Base-by-base conservation (phyloP, 2,329 filamentous ascomycete genomes). In the Colletotrichum spinosum region DNA sequence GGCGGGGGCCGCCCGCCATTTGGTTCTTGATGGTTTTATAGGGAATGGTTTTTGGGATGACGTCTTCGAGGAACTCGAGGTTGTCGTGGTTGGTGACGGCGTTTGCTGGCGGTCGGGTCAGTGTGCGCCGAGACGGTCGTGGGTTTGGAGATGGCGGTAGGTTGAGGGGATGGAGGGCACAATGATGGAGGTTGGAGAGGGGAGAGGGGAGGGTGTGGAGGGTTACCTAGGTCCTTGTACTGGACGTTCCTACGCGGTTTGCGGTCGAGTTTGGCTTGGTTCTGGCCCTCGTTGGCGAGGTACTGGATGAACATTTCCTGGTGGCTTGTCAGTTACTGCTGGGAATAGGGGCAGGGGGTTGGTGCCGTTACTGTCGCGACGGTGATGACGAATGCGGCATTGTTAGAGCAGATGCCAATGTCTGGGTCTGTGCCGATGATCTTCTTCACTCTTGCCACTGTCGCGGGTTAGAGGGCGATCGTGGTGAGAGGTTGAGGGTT, bases 291-390 rank as follows among this genome's bases (percentile, higher is more conserved):
- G 68, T 91, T 87, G 17, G 94, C 90, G 34, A 99, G 87, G 77
- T 98, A 92, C 77, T 97, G 93, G 70, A 99, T 90, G 81, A 99
- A 98, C 86, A 97, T 90, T 80, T 99, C 96, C 91, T 94, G 62
- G 15, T 37, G 6, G 25, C n/a, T 34, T 13, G 9, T 35, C 38
- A 54, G 42, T 6, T 10, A 38, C 34, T 12, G 25, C 8, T 53
- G 8, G 2, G 11, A 25, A 25, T 6, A 38, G 12, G 38, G 25
- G 33, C 7, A 48, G 11, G 39, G 2, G 35, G 39, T 13, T 4
- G 13, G 50, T 17, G n/a, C n/a, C 6, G 15, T 69, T 78, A 92
- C 92, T 4, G 96, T 94, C 25, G 96, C 96, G 66, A 97, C 86
- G 1, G 95, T 94, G 72, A 98, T 97, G 62, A 95, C 90, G 77